Evolutionary conservation across 371 early-diverging fungal species (phyloP).

Genomic region (Mortierella sp.): DNA sequence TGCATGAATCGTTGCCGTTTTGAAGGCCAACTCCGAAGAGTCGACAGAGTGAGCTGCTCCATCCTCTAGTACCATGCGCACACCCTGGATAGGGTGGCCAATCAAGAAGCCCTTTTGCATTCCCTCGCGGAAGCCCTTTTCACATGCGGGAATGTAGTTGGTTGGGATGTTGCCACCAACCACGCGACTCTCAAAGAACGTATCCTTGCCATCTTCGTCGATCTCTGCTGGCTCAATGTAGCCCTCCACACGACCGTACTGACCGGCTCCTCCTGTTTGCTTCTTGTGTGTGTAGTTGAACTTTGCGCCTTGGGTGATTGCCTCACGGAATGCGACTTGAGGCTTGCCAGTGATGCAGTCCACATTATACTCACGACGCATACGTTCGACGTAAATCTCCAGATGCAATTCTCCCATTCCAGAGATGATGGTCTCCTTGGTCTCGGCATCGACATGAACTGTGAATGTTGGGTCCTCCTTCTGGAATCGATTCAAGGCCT

Average conservation of each 20-base stretch:
- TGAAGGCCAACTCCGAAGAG: constrained; percentile 97
- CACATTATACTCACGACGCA: constrained; percentile 96
- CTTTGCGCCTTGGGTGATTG: constrained; percentile 74
- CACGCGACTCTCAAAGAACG: constrained; percentile 80
- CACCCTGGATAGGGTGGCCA: constrained; percentile 90
- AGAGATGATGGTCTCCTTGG: constrained; percentile 92
- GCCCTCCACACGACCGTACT: constrained; percentile 93
- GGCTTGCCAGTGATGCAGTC: constrained; percentile 96
- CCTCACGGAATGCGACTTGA: constrained; percentile 97
- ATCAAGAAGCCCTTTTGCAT: constrained; percentile 92
- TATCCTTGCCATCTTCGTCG: constrained; percentile 67
- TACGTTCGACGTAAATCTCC: constrained; percentile 96
- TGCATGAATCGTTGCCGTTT: constrained; percentile 87
- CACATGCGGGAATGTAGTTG: constrained; percentile 95
- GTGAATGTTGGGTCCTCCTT: constrained; percentile 98
- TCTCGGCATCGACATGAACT: constrained; percentile 92
- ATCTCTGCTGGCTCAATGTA: constrained; percentile 88
- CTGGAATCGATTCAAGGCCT: constrained; percentile 95
- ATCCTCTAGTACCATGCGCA: constrained; percentile 93
- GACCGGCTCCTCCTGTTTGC: constrained; percentile 97
- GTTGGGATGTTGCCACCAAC: constrained; percentile 95
- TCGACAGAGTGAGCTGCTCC: constrained; percentile 96
- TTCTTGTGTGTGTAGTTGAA: constrained; percentile 99
- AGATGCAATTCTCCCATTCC: constrained; percentile 96
- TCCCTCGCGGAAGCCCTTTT: constrained; percentile 96